Conservation (phyloP, 257 asterid species). For the Salvia rosmarinus region DNA sequence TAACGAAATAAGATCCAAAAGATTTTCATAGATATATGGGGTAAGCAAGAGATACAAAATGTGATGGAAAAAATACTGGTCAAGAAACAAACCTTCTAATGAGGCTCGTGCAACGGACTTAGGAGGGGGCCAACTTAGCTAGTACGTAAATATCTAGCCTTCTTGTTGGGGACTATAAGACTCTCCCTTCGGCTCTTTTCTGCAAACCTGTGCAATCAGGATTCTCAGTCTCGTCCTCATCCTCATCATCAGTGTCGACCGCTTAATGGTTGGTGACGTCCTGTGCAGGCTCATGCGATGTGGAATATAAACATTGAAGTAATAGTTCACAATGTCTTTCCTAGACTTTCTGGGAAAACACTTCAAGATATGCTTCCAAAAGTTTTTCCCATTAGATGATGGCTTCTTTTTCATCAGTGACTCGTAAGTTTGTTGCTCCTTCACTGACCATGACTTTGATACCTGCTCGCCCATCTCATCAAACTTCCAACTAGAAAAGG, state of each 20-base stretch:
- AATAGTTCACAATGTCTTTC: slow-evolving; percentile 52
- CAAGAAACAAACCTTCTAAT: slow-evolving; percentile 36
- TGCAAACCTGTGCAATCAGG: slow-evolving; percentile 33
- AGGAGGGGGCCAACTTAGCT: slow-evolving; percentile 23
- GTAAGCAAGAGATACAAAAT: slow-evolving; percentile 6
- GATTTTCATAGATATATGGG: background rate
- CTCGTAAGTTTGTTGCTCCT: slow-evolving; percentile 57
- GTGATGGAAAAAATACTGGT: slow-evolving; percentile 20
- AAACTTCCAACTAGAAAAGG: slow-evolving; percentile 70
- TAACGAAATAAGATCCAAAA: slow-evolving; percentile 14
- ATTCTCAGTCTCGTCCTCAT: slow-evolving; percentile 46
- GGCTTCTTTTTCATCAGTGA: slow-evolving; percentile 49
- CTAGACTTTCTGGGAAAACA: slow-evolving; percentile 46
- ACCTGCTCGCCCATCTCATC: slow-evolving; percentile 76
- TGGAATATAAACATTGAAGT: slow-evolving; percentile 68
- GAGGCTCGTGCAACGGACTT: background rate
- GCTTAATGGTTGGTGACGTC: slow-evolving; percentile 41
- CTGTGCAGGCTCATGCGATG: slow-evolving; percentile 53
- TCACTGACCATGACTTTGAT: slow-evolving; percentile 55
- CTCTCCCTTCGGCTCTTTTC: slow-evolving; percentile 35
- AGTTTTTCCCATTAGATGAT: slow-evolving; percentile 45
- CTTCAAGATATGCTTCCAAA: slow-evolving; percentile 60
- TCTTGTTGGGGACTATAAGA: slow-evolving; percentile 34
- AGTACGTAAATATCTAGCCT: slow-evolving; percentile 45
- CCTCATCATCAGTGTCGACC: slow-evolving; percentile 62